Evolutionary conservation across 805 yeast species (phyloP), one percentile per base, ranked within the genome.

Genomic region (Maudiozyma serrabonitensis): DNA sequence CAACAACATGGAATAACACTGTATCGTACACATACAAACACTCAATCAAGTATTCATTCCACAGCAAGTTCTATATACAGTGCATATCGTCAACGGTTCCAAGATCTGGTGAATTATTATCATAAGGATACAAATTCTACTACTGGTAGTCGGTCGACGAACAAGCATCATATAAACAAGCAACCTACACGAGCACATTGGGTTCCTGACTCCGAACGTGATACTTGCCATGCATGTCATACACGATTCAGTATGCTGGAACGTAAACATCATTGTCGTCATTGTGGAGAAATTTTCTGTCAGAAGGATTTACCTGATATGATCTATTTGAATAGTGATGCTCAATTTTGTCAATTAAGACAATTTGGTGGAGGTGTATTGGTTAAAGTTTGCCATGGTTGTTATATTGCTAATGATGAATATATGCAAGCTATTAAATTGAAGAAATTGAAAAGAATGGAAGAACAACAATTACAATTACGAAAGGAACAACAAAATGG

Each of bases 211-310:
- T 75, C 75, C 43, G 63, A 78, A 19, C 78, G 85, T 37, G 65
- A 72, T 45, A 73, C 76, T 46, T 91, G 98, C 64, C 74, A 78
- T 13, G 74, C 75, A 25, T 91, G 98, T 68, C 70, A 74, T 46
- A 78, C 75, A 58, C 62, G 72, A 16, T 90, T 91, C 69, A 82
- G 89, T 37, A 81, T 82, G 57, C 84, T 81, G 71, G 96, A 77
- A 63, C 77, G 90, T 57, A 75, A 82, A 54, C 95, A 86, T 61
- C 95, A 86, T 69, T 86, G 95, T 63, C 76, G 95, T 48, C 82
- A 82, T 62, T 86, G 95, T 65, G 95, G 95, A 37, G 87, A 84
- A 40, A 78, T 86, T 19, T 86, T 79, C 59, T 86, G 95, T 64
- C 78, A 80, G 34, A 79, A 76, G 52, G 90, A 87, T 64, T 74